A percentile compares a stretch with the other conserved stretches of the same genome.
Conservation (phyloP, 2,329 filamentous ascomycete genomes). For the Aureobasidium melanogenum region DNA sequence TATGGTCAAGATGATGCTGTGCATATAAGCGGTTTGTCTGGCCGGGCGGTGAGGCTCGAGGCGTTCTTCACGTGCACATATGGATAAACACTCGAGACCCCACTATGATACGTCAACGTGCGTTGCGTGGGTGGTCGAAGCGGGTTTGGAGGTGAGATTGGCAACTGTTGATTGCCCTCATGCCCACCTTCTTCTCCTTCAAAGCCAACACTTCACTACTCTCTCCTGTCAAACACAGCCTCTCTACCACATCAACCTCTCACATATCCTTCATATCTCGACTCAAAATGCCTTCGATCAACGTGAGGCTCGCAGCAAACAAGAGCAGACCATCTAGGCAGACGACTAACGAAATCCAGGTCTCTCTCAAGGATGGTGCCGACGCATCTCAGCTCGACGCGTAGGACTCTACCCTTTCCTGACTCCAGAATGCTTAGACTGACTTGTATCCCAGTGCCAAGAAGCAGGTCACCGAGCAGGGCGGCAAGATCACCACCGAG, state of each 20-base stretch:
- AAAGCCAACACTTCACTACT: background rate
- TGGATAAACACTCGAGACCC: background rate
- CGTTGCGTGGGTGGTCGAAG: too few species aligned
- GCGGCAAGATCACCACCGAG: slow-evolving; percentile 76
- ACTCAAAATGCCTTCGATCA: slow-evolving; percentile 29
- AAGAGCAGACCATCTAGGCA: background rate
- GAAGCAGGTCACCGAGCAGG: slow-evolving; percentile 62
- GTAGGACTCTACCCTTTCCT: slow-evolving; percentile 36
- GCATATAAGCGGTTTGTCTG: too few species aligned
- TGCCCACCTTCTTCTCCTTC: background rate
- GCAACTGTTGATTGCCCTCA: background rate
- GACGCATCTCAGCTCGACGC: slow-evolving; percentile 57
- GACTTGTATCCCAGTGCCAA: slow-evolving; percentile 53
- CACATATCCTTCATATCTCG: background rate
- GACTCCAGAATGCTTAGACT: background rate
- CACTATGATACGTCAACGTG: background rate
- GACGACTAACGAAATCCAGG: slow-evolving; percentile 40
- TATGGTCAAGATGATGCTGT: background rate
- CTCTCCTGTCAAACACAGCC: background rate
- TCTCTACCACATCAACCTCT: background rate
- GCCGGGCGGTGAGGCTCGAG: background rate
- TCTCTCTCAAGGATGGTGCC: slow-evolving; percentile 68
- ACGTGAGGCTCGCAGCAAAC: slow-evolving; percentile 19
- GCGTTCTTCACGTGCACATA: slow-evolving; percentile 6
- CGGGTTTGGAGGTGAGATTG: slow-evolving; percentile 1